These are phyloP conservation scores for Calonectria multiphialidica DNA, from an alignment of 2,329 filamentous ascomycete genomes.

Conservation along the genomic window DNA sequence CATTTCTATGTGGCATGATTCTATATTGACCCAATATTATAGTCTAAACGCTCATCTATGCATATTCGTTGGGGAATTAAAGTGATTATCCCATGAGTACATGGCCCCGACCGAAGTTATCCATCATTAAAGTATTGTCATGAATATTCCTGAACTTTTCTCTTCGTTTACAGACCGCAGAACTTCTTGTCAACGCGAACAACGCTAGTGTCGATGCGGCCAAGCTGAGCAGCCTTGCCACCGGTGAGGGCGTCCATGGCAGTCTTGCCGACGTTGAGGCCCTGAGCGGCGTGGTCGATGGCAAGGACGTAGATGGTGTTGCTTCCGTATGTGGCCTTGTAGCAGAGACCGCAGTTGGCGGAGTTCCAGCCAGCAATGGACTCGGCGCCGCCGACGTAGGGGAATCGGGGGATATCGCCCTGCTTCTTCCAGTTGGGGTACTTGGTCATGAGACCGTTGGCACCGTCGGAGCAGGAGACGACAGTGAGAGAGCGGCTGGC, in stretches of 20 bases:
- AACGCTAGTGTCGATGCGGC: constrained; percentile 63
- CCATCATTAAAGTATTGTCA: constrained; percentile 22
- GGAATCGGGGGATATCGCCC: constrained; percentile 62
- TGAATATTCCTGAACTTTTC: background rate
- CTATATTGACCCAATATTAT: constrained; percentile 35
- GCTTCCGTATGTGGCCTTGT: constrained; percentile 64
- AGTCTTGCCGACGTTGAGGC: constrained; percentile 67
- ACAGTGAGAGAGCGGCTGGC: constrained; percentile 63
- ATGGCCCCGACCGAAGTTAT: background rate
- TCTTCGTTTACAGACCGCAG: constrained; percentile 55
- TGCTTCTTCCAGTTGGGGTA: constrained; percentile 70
- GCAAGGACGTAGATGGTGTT: constrained; percentile 66
- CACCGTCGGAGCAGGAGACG: constrained; percentile 76
- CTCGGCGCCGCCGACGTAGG: constrained; percentile 66
- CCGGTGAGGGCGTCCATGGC: constrained; percentile 69
- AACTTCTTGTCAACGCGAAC: constrained; percentile 55
- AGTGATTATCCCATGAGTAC: constrained; percentile 15
- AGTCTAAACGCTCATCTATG: constrained; percentile 36
- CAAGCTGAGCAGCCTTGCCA: constrained; percentile 61
- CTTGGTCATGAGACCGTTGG: constrained; percentile 72
- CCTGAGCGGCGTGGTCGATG: constrained; percentile 62
- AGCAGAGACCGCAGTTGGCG: constrained; percentile 70
- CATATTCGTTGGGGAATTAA: constrained; percentile 38
- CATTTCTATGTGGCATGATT: constrained; percentile 7
- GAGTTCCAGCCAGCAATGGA: constrained; percentile 69